Conservation (phyloP, 2,329 filamentous ascomycete genomes). For the Fusarium ramigenum region DNA sequence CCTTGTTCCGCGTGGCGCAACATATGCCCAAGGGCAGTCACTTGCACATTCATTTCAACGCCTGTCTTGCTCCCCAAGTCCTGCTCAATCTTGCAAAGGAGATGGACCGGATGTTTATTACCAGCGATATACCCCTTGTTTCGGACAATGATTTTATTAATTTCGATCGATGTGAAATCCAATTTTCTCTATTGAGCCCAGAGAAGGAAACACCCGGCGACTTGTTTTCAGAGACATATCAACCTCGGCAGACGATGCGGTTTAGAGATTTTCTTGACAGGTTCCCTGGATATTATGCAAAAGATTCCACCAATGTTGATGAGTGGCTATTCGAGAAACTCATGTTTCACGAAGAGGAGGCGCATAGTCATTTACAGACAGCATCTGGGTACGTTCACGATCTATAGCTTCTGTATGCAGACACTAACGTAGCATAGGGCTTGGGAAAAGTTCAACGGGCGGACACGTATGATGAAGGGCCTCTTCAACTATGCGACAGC, state of each 20-base stretch:
- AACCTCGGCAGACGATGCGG: conserved; percentile 54
- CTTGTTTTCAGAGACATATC: conserved; percentile 62
- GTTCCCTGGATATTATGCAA: conserved; percentile 43
- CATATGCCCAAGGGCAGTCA: conserved; percentile 76
- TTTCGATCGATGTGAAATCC: conserved; percentile 66
- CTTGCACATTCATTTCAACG: conserved; percentile 81
- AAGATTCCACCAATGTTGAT: conserved; percentile 45
- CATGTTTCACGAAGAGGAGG: conserved; percentile 68
- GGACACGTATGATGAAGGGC: conserved; percentile 78
- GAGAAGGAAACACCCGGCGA: conserved; percentile 50
- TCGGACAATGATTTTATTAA: conserved; percentile 51
- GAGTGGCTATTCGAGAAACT: conserved; percentile 71
- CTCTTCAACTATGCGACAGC: conserved; percentile 73
- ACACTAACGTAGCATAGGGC: conserved; percentile 50
- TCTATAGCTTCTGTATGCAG: background rate
- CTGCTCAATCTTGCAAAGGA: conserved; percentile 65
- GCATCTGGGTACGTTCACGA: conserved; percentile 58
- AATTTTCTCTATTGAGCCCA: conserved; percentile 63
- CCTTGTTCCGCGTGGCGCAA: conserved; percentile 64
- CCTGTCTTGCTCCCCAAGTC: conserved; percentile 70
- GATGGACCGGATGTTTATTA: conserved; percentile 75
- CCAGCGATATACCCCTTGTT: conserved; percentile 62
- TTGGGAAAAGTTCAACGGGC: conserved; percentile 72
- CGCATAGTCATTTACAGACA: conserved; percentile 62
- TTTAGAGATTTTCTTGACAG: conserved; percentile 53